A percentile compares a stretch with the other conserved stretches of the same genome.
Conservation (phyloP, 495 filamentous ascomycete genomes). For the Talaromyces thailandensis region DNA sequence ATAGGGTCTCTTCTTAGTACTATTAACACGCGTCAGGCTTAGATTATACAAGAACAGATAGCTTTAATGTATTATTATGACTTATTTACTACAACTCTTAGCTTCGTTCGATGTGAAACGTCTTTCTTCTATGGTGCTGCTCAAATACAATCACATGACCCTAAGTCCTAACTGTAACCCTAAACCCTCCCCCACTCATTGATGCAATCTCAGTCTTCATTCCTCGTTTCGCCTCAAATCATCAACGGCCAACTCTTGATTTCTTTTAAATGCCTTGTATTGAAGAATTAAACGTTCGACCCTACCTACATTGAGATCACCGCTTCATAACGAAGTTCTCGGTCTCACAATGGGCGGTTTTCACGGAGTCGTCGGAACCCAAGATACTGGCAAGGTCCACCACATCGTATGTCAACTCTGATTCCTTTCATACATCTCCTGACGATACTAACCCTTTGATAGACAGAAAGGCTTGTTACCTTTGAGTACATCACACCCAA, state of each 20-base stretch:
- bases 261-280: not conserved
- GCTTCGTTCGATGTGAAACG: not conserved
- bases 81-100: not conserved
- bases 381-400: slow-evolving; percentile 3
- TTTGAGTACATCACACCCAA: slow-evolving; percentile 44
- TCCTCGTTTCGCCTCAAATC: not conserved
- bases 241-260: not conserved
- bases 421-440: not conserved
- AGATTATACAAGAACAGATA: not conserved
- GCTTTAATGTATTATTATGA: not conserved
- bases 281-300: not conserved
- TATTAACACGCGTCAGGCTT: not conserved
- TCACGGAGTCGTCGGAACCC: slow-evolving; percentile 5
- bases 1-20: not conserved
- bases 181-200: not conserved
- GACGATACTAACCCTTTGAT: not conserved
- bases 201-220: not conserved
- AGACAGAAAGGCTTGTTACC: slow-evolving; percentile 46
- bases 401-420: not conserved
- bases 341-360: slow-evolving; percentile 1
- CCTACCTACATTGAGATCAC: not conserved
- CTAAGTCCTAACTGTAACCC: not conserved
- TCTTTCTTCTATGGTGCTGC: not conserved
- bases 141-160: not conserved
- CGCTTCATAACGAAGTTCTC: not conserved